Percentiles rank a stretch among this genome's conserved stretches.
Evolutionary conservation across 1,284 basidiomycete genomes (phyloP).

Genomic region (Sanghuangporus weigelae): DNA sequence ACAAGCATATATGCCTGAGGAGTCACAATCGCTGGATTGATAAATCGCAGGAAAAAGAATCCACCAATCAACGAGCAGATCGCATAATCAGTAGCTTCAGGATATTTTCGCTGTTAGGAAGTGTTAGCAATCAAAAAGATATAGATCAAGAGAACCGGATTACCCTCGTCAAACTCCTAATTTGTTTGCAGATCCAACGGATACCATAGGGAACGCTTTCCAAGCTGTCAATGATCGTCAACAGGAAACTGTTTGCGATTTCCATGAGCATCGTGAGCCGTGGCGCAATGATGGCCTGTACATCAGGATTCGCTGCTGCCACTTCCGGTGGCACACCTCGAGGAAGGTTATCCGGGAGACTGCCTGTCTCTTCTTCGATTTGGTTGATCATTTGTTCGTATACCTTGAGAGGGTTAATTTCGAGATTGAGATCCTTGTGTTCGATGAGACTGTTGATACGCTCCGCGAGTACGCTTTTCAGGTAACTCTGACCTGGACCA

Average conservation of each 20-base stretch:
- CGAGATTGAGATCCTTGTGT: slow-evolving; percentile 96
- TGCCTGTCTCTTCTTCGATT: slow-evolving; percentile 94
- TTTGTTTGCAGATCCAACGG: slow-evolving; percentile 99
- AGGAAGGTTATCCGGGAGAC: slow-evolving; percentile 84
- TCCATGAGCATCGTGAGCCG: slow-evolving; percentile 98
- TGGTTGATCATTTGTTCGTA: slow-evolving; percentile 99
- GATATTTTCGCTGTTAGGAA: slow-evolving; percentile 82
- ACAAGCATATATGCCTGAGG: slow-evolving; percentile 99
- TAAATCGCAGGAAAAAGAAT: slow-evolving; percentile 99
- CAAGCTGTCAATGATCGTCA: slow-evolving; percentile 98
- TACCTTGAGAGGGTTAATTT: slow-evolving; percentile 98
- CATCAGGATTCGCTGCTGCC: slow-evolving; percentile 90
- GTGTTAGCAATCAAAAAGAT: slow-evolving; percentile 9
- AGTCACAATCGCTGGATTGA: slow-evolving; percentile 99
- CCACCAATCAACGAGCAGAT: slow-evolving; percentile 98
- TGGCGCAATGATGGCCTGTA: slow-evolving; percentile 95
- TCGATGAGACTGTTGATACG: slow-evolving; percentile 98
- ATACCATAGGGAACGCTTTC: slow-evolving; percentile 98
- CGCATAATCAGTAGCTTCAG: slow-evolving; percentile 94
- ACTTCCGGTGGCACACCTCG: slow-evolving; percentile 90
- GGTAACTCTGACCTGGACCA: slow-evolving; percentile 95
- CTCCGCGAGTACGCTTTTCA: slow-evolving; percentile 94
- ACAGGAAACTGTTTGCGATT: slow-evolving; percentile 94
- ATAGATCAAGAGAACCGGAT: slow-evolving; percentile 25
- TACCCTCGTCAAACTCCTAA: slow-evolving; percentile 90